Percentiles rank a stretch among this genome's conserved stretches.
phyloP scores from a whole-genome alignment of 768 basidiomycete genomes.

The Clavulina sp. region DNA sequence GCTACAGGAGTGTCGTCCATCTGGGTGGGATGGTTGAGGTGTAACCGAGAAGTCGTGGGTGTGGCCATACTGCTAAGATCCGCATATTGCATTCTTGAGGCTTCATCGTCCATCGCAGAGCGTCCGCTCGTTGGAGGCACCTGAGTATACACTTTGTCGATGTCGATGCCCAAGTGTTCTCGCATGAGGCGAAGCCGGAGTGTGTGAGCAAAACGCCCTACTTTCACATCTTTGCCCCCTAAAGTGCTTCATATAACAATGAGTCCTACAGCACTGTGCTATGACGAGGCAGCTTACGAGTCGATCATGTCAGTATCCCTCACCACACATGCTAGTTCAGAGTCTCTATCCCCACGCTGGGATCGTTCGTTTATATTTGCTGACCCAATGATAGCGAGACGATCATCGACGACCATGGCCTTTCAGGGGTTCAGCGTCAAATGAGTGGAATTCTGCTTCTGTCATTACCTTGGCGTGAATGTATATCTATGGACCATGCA shows the following conservation, averaged over 20 bases:
- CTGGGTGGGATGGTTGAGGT: too few relatives aligned
- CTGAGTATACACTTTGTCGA: slow-evolving; percentile 70
- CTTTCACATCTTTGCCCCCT: slow-evolving; percentile 88
- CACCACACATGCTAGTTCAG: slow-evolving; percentile 83
- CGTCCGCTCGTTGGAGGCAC: slow-evolving; percentile 37
- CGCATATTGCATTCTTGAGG: not conserved
- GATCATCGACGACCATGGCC: slow-evolving; percentile 79
- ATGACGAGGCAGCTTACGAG: slow-evolving; percentile 30
- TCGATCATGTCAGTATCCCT: slow-evolving; percentile 96
- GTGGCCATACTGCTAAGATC: not conserved
- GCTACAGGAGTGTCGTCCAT: too few relatives aligned
- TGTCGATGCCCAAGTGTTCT: slow-evolving; percentile 90
- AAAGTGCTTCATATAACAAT: slow-evolving; percentile 44
- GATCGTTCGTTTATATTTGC: slow-evolving; percentile 98
- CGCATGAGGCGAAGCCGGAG: slow-evolving; percentile 88
- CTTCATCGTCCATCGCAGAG: not conserved
- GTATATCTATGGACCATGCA: slow-evolving; percentile 40
- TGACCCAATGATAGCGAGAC: slow-evolving; percentile 83
- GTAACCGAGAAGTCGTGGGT: too few relatives aligned
- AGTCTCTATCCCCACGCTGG: slow-evolving; percentile 89
- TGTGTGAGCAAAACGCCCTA: slow-evolving; percentile 92
- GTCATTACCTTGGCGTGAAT: slow-evolving; percentile 59
- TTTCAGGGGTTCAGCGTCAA: slow-evolving; percentile 8
- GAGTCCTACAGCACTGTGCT: not conserved
- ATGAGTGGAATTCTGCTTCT: not conserved